A percentile compares a stretch with the other conserved stretches of the same genome.
Evolutionary conservation across 176 grass and related monocot species (phyloP).

Genomic region (Poa annua): DNA sequence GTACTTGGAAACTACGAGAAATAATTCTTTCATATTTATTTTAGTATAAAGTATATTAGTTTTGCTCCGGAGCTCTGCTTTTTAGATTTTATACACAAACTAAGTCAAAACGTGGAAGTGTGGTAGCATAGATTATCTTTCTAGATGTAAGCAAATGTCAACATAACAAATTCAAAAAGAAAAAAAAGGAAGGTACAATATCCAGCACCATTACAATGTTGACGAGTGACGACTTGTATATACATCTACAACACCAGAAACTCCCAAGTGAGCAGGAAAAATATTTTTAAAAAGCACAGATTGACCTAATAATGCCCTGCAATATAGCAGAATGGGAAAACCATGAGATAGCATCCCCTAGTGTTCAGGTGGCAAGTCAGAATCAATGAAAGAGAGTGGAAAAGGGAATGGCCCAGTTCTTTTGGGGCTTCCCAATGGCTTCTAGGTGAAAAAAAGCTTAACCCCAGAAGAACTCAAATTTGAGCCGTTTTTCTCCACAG

Average conservation of each 20-base stretch:
- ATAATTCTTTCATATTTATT: slow-evolving; percentile 65
- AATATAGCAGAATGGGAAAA: slow-evolving; percentile 29
- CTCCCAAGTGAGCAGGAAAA: slow-evolving; percentile 6
- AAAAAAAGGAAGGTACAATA: slow-evolving; percentile 25
- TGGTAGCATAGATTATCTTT: neutral
- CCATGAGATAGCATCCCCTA: slow-evolving; percentile 29
- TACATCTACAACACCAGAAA: slow-evolving; percentile 8
- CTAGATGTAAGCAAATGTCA: slow-evolving; percentile 10
- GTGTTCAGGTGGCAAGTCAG: slow-evolving; percentile 57
- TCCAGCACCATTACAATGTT: neutral
- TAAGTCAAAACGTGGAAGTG: neutral
- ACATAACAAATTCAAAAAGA: neutral
- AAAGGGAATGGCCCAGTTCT: too few species aligned
- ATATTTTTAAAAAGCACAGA: neutral
- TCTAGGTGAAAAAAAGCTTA: too few species aligned
- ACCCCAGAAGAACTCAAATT: too few species aligned
- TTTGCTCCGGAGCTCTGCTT: slow-evolving; percentile 13
- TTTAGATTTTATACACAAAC: neutral
- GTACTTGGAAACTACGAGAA: slow-evolving; percentile 49
- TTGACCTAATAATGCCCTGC: slow-evolving; percentile 30
- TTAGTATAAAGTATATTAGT: slow-evolving; percentile 38
- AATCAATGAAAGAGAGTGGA: slow-evolving; percentile 46
- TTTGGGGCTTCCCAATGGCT: too few species aligned
- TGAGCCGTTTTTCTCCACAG: too few species aligned
- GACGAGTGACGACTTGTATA: neutral